Percentiles rank a stretch among this genome's conserved stretches.
These are phyloP conservation scores for Pseudisothecium myosuroides DNA, from an alignment of 225 moss, liverwort and hornwort species.

Conservation along the genomic window DNA sequence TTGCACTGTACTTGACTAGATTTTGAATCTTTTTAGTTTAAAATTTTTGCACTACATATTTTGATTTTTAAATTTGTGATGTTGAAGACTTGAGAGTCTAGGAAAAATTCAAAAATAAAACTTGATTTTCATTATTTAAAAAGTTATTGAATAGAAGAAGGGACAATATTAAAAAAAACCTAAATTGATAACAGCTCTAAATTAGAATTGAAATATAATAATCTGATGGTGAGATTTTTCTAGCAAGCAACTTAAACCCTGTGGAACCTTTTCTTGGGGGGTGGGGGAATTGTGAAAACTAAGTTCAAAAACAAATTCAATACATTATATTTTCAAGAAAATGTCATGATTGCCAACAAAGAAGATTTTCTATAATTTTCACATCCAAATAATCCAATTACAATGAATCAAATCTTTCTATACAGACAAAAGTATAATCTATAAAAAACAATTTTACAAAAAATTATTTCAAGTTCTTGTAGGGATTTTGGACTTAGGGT, in stretches of 20 bases:
- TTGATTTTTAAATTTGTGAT: background rate
- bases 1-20: rapidly evolving
- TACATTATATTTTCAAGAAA: background rate
- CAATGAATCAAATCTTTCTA: background rate
- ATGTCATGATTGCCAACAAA: background rate
- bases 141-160: background rate
- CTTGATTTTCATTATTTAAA: background rate
- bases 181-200: background rate
- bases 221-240: background rate
- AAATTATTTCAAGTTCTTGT: background rate
- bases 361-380: background rate
- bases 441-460: rapidly evolving
- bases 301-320: background rate
- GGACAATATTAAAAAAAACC: background rate
- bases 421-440: background rate
- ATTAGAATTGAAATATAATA: background rate
- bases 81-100: background rate
- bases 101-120: too few relatives aligned
- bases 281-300: background rate
- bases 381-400: background rate
- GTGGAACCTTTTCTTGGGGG: background rate
- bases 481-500: background rate
- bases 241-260: background rate
- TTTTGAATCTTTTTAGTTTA: background rate
- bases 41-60: background rate